Percentiles rank a stretch among this genome's conserved stretches.
Conservation (phyloP, 2,329 filamentous ascomycete species). For the Fusarium xylarioides region DNA sequence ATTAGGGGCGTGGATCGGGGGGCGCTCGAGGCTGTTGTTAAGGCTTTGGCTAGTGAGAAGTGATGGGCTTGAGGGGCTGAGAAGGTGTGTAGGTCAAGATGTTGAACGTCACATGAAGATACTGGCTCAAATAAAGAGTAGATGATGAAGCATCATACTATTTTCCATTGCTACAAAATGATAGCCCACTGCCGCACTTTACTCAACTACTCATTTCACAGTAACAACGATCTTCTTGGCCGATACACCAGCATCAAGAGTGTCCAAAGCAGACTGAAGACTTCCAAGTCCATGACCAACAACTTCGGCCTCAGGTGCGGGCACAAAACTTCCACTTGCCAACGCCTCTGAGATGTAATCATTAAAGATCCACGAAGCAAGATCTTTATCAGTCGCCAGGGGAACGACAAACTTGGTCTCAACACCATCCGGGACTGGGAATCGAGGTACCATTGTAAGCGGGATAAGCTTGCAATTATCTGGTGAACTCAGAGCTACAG, state of each 20-base stretch:
- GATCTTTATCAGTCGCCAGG: background rate
- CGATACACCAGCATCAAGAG: background rate
- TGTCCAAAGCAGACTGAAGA: constrained; percentile 1
- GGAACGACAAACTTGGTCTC: constrained; percentile 14
- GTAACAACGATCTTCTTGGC: constrained; percentile 12
- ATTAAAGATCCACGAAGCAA: constrained; percentile 2
- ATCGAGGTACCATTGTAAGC: constrained; percentile 6
- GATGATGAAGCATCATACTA: background rate
- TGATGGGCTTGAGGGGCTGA: background rate
- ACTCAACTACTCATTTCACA: background rate
- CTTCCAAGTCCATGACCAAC: background rate
- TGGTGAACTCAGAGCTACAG: constrained; percentile 5
- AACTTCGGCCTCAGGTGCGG: background rate
- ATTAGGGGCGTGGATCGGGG: constrained; percentile 44
- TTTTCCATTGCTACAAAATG: too few relatives aligned
- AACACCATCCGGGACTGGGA: background rate
- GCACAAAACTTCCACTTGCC: background rate
- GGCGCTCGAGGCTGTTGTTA: constrained; percentile 42
- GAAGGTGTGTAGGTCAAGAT: background rate
- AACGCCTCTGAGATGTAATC: background rate
- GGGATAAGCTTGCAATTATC: constrained; percentile 1
- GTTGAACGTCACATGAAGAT: background rate
- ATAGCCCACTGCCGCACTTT: background rate
- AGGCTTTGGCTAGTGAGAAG: constrained; percentile 32
- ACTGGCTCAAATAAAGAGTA: too few relatives aligned